Evolutionary conservation across 768 basidiomycete genomes (phyloP), one percentile per base, ranked within the genome.

Genomic region (Lactifluus rugatus): DNA sequence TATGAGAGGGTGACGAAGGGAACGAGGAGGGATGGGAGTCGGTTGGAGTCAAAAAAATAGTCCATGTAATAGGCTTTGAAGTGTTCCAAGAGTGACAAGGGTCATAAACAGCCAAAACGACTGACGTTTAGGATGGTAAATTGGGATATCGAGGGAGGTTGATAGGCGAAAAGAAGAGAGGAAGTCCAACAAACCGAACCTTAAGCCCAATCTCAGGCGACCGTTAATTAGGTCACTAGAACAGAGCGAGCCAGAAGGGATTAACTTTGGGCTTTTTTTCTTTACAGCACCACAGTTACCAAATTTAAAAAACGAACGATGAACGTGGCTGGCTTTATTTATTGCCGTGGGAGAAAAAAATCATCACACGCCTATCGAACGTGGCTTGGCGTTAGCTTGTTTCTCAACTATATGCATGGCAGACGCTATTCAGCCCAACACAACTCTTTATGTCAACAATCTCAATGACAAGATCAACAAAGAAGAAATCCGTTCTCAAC

Each of bases 391-490:
- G n/a, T n/a, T n/a, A n/a, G n/a, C n/a, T n/a, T 11, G 48, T n/a
- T 34, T 28, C 36, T 13, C 9, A 47, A 36, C 4, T 17, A 36
- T 16, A 37, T 16, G 14, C 66, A 76, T 78, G 75, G 71, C 77
- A 62, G 76, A 78, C 65, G 63, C 70, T 41, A 75, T 75, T 47
- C 85, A 87, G 69, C 94, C 94, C 21, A 91, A 87, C 69, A 78
- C 83, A 44, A 91, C 94, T 57, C 81, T 97, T 66, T 96, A 94
- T 73, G 73, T 97, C 72, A 89, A 91, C 67, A 93, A 94, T 67
- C 82, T 97, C 70, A 93, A 96, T 67, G 86, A 92, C 71, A 89
- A 92, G 73, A 78, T 93, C 65, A 89, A 89, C 75, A 96, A 93
- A 70, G 84, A 89, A 25, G 95, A 98, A 73, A 76, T 97, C 19